Percentiles rank a stretch among this genome's conserved stretches.
These are phyloP conservation scores for Pneumocystis wakefieldiae DNA, from an alignment of 1,139 yeast species.

Conservation along the genomic window DNA sequence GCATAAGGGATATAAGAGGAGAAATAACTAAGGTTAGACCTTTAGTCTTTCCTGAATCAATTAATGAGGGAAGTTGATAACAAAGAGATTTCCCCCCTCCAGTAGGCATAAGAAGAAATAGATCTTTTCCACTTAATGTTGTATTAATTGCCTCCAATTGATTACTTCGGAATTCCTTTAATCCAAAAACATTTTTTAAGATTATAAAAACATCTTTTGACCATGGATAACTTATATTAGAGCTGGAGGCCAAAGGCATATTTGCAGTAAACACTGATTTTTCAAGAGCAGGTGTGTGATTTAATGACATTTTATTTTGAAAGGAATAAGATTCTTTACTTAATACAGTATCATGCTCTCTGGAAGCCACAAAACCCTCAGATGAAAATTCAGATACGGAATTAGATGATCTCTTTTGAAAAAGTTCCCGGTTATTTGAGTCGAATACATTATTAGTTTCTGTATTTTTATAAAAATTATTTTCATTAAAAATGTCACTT, in stretches of 20 bases:
- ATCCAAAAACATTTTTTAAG: slow-evolving; percentile 44
- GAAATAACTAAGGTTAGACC: slow-evolving; percentile 90
- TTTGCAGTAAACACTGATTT: neutral
- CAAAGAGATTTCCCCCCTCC: slow-evolving; percentile 98
- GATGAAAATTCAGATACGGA: neutral
- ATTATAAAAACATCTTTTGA: slow-evolving; percentile 47
- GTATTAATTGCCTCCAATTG: slow-evolving; percentile 80
- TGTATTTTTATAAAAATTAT: neutral
- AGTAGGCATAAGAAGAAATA: slow-evolving; percentile 93
- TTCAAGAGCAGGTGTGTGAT: neutral
- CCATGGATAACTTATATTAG: slow-evolving; percentile 34
- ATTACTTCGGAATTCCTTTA: slow-evolving; percentile 59
- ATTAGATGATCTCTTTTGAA: neutral
- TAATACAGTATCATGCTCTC: neutral
- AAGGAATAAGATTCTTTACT: neutral
- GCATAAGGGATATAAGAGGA: slow-evolving; percentile 91
- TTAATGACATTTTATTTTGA: neutral
- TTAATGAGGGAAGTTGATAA: slow-evolving; percentile 85
- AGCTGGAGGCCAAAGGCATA: neutral
- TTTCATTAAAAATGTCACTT: neutral
- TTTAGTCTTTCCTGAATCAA: slow-evolving; percentile 51
- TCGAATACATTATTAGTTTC: neutral
- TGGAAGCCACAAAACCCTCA: neutral
- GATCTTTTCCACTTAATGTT: slow-evolving; percentile 68
- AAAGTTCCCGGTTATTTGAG: neutral